phyloP scores from a whole-genome alignment of 495 filamentous ascomycete species.

The Pyrenopolyporus hunteri region DNA sequence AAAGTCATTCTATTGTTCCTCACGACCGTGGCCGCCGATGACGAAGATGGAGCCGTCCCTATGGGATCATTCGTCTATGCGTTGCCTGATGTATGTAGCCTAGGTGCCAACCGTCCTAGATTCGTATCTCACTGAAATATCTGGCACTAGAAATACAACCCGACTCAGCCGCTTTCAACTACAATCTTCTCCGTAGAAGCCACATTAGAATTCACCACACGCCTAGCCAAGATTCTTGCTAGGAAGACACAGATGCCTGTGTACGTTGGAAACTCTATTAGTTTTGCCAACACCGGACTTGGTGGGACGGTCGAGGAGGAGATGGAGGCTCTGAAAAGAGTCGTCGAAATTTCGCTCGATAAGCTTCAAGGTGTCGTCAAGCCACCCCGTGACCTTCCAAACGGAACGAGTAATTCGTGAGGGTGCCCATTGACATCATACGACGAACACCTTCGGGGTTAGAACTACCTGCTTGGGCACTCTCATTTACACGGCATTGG shows the following conservation, averaged over 20 bases:
- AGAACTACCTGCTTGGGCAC: neutral
- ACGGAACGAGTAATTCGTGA: conserved; percentile 27
- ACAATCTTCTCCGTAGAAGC: conserved; percentile 74
- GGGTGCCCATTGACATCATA: neutral
- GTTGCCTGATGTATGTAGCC: conserved; percentile 75
- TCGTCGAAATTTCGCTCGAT: conserved; percentile 71
- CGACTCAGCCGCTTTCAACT: conserved; percentile 72
- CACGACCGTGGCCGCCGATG: conserved; percentile 70
- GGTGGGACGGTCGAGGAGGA: conserved; percentile 88
- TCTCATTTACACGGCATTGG: neutral
- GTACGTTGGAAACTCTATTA: conserved; percentile 83
- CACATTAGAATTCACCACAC: conserved; percentile 83
- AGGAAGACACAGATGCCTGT: conserved; percentile 70
- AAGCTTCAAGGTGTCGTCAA: conserved; percentile 51
- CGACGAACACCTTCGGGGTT: neutral
- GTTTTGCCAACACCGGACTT: conserved; percentile 68
- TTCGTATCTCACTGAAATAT: conserved; percentile 7
- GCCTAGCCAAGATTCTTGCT: conserved; percentile 82
- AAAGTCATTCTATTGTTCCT: conserved; percentile 77
- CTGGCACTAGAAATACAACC: conserved; percentile 57
- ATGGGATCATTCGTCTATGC: conserved; percentile 91
- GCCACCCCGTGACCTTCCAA: conserved; percentile 15
- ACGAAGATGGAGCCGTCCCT: conserved; percentile 55
- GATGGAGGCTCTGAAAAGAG: conserved; percentile 80
- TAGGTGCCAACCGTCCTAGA: neutral